A percentile compares a stretch with the other conserved stretches of the same genome.
Evolutionary conservation across 1,284 basidiomycete species (phyloP).

Genomic region (Papiliotrema laurentii): DNA sequence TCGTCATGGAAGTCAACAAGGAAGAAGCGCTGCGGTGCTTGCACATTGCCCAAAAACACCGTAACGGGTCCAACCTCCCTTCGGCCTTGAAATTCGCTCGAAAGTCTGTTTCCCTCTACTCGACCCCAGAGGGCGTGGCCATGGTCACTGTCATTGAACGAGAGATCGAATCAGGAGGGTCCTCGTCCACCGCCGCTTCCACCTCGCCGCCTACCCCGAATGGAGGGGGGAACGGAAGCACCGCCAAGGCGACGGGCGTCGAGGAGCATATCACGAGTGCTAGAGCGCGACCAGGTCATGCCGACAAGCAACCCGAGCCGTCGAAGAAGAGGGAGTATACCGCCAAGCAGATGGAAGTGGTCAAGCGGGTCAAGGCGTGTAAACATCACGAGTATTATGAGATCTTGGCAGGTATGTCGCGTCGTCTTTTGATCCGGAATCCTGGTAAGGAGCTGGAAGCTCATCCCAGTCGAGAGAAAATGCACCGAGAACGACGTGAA

Average conservation of each 20-base stretch:
- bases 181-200: slow-evolving; percentile 5
- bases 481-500: slow-evolving; percentile 90
- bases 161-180: slow-evolving; percentile 26
- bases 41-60: slow-evolving; percentile 68
- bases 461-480: slow-evolving; percentile 73
- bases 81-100: slow-evolving; percentile 84
- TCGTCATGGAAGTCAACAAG: slow-evolving; percentile 76
- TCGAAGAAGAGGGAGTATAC: slow-evolving; percentile 75
- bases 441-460: too few species aligned
- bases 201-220: slow-evolving; percentile 5
- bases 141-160: slow-evolving; percentile 46
- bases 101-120: slow-evolving; percentile 80
- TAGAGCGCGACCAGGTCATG: slow-evolving; percentile 32
- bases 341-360: slow-evolving; percentile 74
- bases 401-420: slow-evolving; percentile 60
- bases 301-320: slow-evolving; percentile 17
- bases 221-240: slow-evolving; percentile 4
- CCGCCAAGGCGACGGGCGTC: slow-evolving; percentile 40
- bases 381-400: slow-evolving; percentile 90
- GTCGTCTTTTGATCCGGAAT: too few species aligned
- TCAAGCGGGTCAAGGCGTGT: slow-evolving; percentile 80
- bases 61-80: slow-evolving; percentile 63
- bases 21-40: slow-evolving; percentile 81
- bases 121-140: slow-evolving; percentile 68
- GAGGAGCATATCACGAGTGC: slow-evolving; percentile 46